A percentile compares a stretch with the other conserved stretches of the same genome.
Evolutionary conservation across 148 eudicot species (phyloP).

Genomic region (Chenopodium album): DNA sequence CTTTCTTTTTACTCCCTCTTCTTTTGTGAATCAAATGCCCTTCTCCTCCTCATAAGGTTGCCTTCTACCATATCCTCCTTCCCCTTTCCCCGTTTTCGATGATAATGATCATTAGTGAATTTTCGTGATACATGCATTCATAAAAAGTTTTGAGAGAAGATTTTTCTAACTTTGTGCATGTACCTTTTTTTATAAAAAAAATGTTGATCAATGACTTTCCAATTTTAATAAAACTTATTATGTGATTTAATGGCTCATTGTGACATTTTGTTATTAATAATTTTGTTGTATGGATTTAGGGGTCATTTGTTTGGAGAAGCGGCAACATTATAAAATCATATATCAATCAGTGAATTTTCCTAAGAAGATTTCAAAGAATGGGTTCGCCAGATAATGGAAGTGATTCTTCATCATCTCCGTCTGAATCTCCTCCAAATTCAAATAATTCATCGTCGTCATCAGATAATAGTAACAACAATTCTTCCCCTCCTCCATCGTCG

Average conservation of each 20-base stretch:
- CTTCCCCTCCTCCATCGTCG: neutral
- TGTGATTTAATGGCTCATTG: too few relatives aligned
- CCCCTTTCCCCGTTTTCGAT: neutral
- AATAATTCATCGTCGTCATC: conserved; percentile 11
- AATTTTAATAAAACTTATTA: too few relatives aligned
- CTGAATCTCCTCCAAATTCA: conserved; percentile 23
- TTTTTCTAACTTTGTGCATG: too few relatives aligned
- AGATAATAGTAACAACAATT: neutral
- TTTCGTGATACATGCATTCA: too few relatives aligned
- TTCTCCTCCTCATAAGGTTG: conserved; percentile 30
- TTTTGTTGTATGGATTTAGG: conserved; percentile 21
- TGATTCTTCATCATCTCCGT: too few relatives aligned
- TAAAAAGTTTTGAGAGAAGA: too few relatives aligned
- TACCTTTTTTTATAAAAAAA: too few relatives aligned
- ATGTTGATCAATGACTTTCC: too few relatives aligned
- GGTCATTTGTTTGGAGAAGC: conserved; percentile 47
- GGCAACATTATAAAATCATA: conserved; percentile 28
- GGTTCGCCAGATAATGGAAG: conserved; percentile 12
- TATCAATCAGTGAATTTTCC: neutral
- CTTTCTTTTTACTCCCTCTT: conserved; percentile 30
- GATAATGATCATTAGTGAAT: too few relatives aligned
- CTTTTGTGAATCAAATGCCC: conserved; percentile 40
- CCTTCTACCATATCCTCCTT: neutral
- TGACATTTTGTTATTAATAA: neutral
- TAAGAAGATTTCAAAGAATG: conserved; percentile 6